Evolutionary conservation across 192 early-diverging fungal genomes (phyloP), one percentile per base, ranked within the genome.

Genomic region (Bifiguratus adelaidae): DNA sequence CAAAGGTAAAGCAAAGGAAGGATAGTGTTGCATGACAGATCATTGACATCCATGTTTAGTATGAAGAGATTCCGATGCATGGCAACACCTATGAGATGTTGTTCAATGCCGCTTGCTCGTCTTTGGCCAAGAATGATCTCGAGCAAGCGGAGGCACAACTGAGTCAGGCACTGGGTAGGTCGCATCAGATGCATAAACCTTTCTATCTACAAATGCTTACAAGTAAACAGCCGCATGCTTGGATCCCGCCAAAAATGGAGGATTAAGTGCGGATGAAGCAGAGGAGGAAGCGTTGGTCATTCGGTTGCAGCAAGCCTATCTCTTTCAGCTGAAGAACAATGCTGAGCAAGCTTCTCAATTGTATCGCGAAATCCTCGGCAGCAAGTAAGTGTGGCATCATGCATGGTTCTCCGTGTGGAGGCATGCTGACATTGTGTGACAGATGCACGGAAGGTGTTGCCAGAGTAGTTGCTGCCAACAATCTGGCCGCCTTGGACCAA

Each of bases 381-480:
- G 73, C 71, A 40, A 48, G 36, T 29, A 81, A 74, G 77, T 78
- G 70, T 23, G 60, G 33, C n/a, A n/a, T n/a, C n/a, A n/a, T n/a
- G n/a, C n/a, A n/a, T n/a, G n/a, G n/a, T n/a, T n/a, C n/a, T 33
- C 48, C 30, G 7, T 49, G 19, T 33, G 22, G 15, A 35, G 7
- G 41, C 23, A 35, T 12, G 18, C 40, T 7, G 23, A 9, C 32
- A 22, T 53, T 78, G 74, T 18, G 48, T 56, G n/a, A 50, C 53
- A 23, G 81, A 86, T 52, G 56, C 62, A 4, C n/a, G n/a, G n/a
- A n/a, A n/a, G n/a, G n/a, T n/a, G n/a, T 67, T 7, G 68, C 78
- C 12, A 62, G 63, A 0, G 81, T 75, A 1, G 67, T 86, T 12
- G 83, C 77, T 7, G 70, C 81, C 35, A 86, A 86, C 63, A 86